Evolutionary conservation across 2,329 filamentous ascomycete genomes (phyloP), one percentile per base, ranked within the genome.

Genomic region (Dothideomycetes sp.): DNA sequence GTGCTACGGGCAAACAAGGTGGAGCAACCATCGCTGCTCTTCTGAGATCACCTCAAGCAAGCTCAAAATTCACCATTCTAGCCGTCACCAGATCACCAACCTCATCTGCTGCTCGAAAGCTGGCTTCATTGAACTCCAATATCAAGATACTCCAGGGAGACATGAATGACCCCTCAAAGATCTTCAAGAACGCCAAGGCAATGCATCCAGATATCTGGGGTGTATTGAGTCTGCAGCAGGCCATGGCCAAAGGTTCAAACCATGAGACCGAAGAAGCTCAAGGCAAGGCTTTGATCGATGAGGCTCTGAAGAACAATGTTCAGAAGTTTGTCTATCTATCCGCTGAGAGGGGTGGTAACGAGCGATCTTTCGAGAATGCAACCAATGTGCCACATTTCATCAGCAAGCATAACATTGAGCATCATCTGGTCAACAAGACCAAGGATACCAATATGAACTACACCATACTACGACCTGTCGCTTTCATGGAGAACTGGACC

Each of bases 331-430:
- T 83, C 31, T 82, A 79, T 59, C 72, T 68, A 20, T 45, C 50
- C 18, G 53, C 49, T 4, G 78, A 82, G 47, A 74, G 78, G 25
- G 75, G 76, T 31, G 75, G 77, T 31, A 27, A 27, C n/a, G 58
- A 60, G 2, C 65, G 64, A 7, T 70, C 67, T 33, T 68, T 70
- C 51, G 65, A 67, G 5, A 69, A 68, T 45, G 61, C 68, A 0
- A 80, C 77, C 1, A 52, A 63, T 0, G 65, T 82, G 35, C 72
- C 74, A 0, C 77, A 82, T 55, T 82, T 82, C 55, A 66, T 67
- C 45, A 46, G 40, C 50, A 82, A 83, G 55, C 67, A 74, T 49
- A 56, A 68, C 8, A 76, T 82, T 49, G 79, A 83, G 59, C 60
- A 70, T 41, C 64, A 82, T 47, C 65, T 82, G 12, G 59, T 70